Percentiles rank a stretch among this genome's conserved stretches.
phyloP scores from a whole-genome alignment of 441 rosid species.

The Bocquillonia castaneifolia region DNA sequence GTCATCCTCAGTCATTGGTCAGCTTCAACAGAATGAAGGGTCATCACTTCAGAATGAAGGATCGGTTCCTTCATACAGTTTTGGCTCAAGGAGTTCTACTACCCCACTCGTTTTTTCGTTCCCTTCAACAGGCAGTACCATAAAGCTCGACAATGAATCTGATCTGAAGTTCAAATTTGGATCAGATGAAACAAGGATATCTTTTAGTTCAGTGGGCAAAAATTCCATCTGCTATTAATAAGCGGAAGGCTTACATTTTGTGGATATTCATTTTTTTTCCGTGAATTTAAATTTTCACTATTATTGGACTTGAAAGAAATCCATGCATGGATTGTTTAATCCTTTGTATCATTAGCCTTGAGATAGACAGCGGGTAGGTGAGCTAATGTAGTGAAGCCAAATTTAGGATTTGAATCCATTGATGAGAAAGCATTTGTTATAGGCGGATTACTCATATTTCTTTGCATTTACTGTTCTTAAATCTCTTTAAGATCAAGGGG shows the following conservation, averaged over 20 bases:
- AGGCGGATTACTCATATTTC: no score
- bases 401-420: no score
- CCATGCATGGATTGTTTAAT: not conserved
- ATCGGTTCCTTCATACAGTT: conserved; percentile 50
- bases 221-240: conserved; percentile 56
- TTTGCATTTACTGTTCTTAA: no score
- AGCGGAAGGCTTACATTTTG: not conserved
- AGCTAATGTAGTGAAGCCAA: no score
- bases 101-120: conserved; percentile 55
- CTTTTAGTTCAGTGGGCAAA: conserved; percentile 51
- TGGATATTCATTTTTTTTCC: not conserved
- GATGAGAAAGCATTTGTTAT: no score
- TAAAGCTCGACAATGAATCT: conserved; percentile 31
- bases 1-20: conserved; percentile 29
- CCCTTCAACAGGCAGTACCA: conserved; percentile 56
- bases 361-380: not conserved
- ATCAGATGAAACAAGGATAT: conserved; percentile 52
- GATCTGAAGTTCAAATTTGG: conserved; percentile 60
- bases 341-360: not conserved
- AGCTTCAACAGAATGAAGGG: conserved; percentile 35
- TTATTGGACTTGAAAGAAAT: not conserved
- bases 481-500: no score
- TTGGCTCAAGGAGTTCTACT: conserved; percentile 39
- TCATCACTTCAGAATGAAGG: conserved; percentile 39
- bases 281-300: not conserved